phyloP scores from a whole-genome alignment of 495 filamentous ascomycete species.

The Cryomyces minteri region DNA sequence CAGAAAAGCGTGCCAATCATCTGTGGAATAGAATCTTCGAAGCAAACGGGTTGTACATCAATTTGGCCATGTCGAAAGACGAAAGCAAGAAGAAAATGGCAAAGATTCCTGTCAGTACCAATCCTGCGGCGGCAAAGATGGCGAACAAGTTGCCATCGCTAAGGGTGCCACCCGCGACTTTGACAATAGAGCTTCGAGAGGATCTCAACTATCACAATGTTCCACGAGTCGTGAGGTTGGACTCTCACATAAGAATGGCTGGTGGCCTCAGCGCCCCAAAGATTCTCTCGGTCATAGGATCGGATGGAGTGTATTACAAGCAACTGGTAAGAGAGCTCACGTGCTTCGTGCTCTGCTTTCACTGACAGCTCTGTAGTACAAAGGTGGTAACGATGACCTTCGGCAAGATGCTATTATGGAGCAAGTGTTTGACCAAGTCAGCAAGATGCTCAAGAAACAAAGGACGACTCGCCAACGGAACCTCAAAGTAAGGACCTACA shows the following conservation, averaged over 20 bases:
- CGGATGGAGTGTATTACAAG: slow-evolving; percentile 61
- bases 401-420: slow-evolving; percentile 99
- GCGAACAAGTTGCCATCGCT: slow-evolving; percentile 36
- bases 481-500: slow-evolving; percentile 82
- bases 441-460: slow-evolving; percentile 67
- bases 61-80: slow-evolving; percentile 45
- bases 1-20: slow-evolving; percentile 22
- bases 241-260: slow-evolving; percentile 61
- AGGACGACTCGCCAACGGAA: slow-evolving; percentile 73
- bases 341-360: not conserved
- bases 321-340: slow-evolving; percentile 42
- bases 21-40: slow-evolving; percentile 52
- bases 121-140: slow-evolving; percentile 34
- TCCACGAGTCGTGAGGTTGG: slow-evolving; percentile 50
- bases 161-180: slow-evolving; percentile 72
- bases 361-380: slow-evolving; percentile 35
- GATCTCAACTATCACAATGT: slow-evolving; percentile 59
- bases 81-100: slow-evolving; percentile 39
- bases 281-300: slow-evolving; percentile 61
- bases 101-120: slow-evolving; percentile 23
- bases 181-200: slow-evolving; percentile 58
- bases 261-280: slow-evolving; percentile 83
- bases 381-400: slow-evolving; percentile 85
- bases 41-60: slow-evolving; percentile 54
- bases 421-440: slow-evolving; percentile 95